Percentiles rank a stretch among this genome's conserved stretches.
Evolutionary conservation across 768 basidiomycete species (phyloP).

Genomic region (Coprinellus micaceus): DNA sequence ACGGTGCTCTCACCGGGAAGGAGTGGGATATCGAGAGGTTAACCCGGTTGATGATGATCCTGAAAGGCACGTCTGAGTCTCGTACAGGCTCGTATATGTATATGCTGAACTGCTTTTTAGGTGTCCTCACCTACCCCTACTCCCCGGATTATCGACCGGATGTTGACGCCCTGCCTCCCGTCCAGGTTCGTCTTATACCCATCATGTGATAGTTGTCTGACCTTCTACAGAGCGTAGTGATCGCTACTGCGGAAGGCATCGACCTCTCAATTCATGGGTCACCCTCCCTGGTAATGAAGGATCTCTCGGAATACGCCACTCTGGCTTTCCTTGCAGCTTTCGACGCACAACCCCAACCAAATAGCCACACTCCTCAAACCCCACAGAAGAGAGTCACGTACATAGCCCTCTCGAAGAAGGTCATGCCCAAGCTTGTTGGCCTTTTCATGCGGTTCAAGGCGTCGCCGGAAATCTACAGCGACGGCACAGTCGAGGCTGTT

Average conservation of each 20-base stretch:
- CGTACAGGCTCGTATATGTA: not conserved
- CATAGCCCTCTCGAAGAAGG: conserved; percentile 83
- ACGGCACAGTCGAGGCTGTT: conserved; percentile 83
- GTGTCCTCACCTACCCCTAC: conserved; percentile 71
- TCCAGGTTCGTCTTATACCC: conserved; percentile 53
- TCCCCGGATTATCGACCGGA: conserved; percentile 90
- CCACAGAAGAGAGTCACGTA: conserved; percentile 75
- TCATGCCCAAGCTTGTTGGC: conserved; percentile 81
- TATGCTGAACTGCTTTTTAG: conserved; percentile 29
- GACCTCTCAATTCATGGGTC: conserved; percentile 59
- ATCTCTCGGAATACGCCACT: conserved; percentile 81
- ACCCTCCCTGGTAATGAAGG: conserved; percentile 72
- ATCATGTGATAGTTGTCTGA: not conserved
- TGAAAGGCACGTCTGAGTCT: conserved; percentile 52
- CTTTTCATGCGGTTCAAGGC: conserved; percentile 68
- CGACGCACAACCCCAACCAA: conserved; percentile 45
- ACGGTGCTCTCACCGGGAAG: conserved; percentile 40
- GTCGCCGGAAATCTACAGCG: conserved; percentile 58
- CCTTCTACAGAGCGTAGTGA: conserved; percentile 56
- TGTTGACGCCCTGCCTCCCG: conserved; percentile 73
- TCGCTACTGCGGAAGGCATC: conserved; percentile 66
- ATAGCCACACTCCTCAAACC: conserved; percentile 38
- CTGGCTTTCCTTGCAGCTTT: conserved; percentile 86
- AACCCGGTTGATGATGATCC: conserved; percentile 65
- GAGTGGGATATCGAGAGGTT: conserved; percentile 70